Conservation (phyloP, 73 alveolate genomes). For the Symbiodinium natans region DNA sequence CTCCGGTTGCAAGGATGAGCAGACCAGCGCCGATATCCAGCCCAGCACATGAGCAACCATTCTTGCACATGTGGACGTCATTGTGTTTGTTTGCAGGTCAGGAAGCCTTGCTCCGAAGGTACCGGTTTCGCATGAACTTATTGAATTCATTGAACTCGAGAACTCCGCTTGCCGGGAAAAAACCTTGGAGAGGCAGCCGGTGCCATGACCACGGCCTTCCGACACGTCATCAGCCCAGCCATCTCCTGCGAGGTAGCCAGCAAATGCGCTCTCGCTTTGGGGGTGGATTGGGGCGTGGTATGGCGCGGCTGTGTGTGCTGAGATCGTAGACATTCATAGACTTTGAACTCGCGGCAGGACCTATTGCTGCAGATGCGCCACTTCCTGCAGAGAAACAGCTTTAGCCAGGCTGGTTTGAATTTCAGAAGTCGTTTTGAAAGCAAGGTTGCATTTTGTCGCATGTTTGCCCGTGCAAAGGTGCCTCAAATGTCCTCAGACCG, state of each 20-base stretch:
- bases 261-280: background rate
- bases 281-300: background rate
- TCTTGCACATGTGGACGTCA: background rate
- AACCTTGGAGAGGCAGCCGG: background rate
- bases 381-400: slow-evolving; percentile 4
- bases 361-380: slow-evolving; percentile 9
- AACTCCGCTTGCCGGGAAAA: too few species aligned
- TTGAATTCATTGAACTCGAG: background rate
- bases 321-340: too few species aligned
- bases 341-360: too few species aligned
- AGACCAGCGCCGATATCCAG: slow-evolving; percentile 39
- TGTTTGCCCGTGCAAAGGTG: background rate
- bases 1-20: slow-evolving; percentile 26
- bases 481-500: slow-evolving; percentile 8
- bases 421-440: background rate
- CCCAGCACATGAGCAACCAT: background rate
- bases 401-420: background rate
- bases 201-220: slow-evolving; percentile 34
- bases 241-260: slow-evolving; percentile 24
- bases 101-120: background rate
- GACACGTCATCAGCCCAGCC: background rate
- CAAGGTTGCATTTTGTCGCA: background rate
- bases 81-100: background rate
- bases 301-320: background rate
- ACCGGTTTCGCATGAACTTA: background rate